Evolutionary conservation across 257 asterid species (phyloP), one percentile per base, ranked within the genome.

Genomic region (Asclepias syriaca): DNA sequence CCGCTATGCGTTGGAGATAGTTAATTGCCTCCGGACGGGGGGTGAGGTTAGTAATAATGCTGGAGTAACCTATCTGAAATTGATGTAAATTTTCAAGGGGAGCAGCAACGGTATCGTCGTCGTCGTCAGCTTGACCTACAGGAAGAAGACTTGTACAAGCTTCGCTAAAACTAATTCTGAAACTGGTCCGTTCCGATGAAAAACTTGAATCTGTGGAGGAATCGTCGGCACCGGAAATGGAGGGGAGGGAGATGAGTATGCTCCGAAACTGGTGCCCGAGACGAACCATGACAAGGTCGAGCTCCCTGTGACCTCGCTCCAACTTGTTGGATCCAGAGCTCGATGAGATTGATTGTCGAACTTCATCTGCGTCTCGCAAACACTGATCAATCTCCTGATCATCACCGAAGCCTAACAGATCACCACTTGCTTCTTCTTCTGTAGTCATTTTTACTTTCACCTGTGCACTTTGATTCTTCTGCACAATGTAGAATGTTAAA

Each of bases 341-440:
- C 59, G 24, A 19, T 54, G 19, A n/a, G 59, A 19, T 50, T 4
- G 81, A 82, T 71, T 81, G 87, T 72, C 84, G 91, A 49, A 89
- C 81, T 75, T 84, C 83, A 75, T 91, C 90, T 9, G 87, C 92
- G 69, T 92, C 95, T 68, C 77, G 75, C 65, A 91, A 82, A 75
- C 87, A 91, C 6, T 66, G 80, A 79, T 82, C 92, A 85, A 87
- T 77, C 77, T 87, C 95, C 21, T 96, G 94, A 71, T 89, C 93
- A 45, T 82, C 80, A 67, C 72, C 79, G 85, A 87, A 91, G 70
- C 27, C 22, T 9, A 54, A 54, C 29, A 89, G 83, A 87, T 84
- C 85, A 10, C 77, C 77, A 39, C 86, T 89, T 45, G 90, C 75
- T 8, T 86, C 81, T 19, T 81, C 88, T 18, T 83, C 87, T 54